A percentile compares a stretch with the other conserved stretches of the same genome.
These are phyloP conservation scores for Aphanomyces euteiches DNA, from an alignment of 352 stramenopile genomes.

Conservation along the genomic window DNA sequence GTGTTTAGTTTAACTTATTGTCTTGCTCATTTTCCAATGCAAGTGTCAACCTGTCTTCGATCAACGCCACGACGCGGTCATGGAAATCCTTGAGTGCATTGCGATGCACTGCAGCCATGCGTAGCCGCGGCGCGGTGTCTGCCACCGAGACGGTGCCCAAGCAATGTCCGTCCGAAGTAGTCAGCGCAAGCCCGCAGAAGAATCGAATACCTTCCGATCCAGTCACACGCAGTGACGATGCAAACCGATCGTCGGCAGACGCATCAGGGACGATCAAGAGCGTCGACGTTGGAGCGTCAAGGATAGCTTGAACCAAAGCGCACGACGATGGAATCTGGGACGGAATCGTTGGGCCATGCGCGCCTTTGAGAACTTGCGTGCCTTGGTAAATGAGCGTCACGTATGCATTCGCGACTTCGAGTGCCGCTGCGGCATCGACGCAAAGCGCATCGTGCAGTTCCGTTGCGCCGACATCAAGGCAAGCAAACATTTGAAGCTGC, in stretches of 20 bases:
- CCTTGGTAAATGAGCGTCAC: constrained; percentile 27
- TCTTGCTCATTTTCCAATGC: too few species aligned
- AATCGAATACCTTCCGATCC: constrained; percentile 17
- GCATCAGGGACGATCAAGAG: constrained; percentile 11
- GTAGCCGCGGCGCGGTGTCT: constrained; percentile 9
- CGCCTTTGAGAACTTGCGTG: constrained; percentile 10
- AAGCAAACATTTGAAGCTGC: constrained; percentile 19
- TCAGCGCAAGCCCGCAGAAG: constrained; percentile 7
- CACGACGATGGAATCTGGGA: constrained; percentile 1
- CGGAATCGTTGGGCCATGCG: background rate
- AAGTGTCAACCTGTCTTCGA: too few species aligned
- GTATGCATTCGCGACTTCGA: constrained; percentile 4
- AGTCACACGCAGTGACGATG: background rate
- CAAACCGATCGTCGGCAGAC: constrained; percentile 2
- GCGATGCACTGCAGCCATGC: background rate
- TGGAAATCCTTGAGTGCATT: constrained; percentile 8
- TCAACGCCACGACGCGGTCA: background rate
- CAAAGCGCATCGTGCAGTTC: constrained; percentile 14
- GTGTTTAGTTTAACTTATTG: background rate
- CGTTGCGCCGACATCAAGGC: constrained; percentile 15
- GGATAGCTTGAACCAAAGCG: background rate
- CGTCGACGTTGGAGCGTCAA: background rate
- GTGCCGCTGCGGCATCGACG: background rate
- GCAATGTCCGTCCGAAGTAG: constrained; percentile 1
- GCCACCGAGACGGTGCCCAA: constrained; percentile 13